Evolutionary conservation across 75 land plant species (phyloP), one percentile per base, ranked within the genome.

Genomic region (Gnetum montanum): DNA sequence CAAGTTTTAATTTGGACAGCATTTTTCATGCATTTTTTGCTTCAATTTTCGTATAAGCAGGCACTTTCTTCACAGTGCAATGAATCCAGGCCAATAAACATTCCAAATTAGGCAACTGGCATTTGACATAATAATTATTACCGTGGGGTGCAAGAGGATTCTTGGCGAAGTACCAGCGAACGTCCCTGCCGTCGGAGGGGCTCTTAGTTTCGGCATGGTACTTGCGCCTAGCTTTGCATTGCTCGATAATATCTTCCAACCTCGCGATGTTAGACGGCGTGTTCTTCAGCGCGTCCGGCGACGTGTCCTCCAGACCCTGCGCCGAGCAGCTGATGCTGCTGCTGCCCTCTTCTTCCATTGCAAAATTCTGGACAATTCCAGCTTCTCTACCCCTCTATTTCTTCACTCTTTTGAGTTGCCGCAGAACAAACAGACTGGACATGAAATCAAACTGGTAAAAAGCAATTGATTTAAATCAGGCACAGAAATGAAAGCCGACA

Each of bases 111-210:
- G n/a, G n/a, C n/a, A n/a, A n/a, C n/a, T n/a, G n/a, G n/a, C n/a
- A n/a, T n/a, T n/a, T n/a, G n/a, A n/a, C n/a, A n/a, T n/a, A n/a
- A n/a, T n/a, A n/a, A n/a, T n/a, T n/a, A n/a, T 60, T 7, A 95
- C 99, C 88, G 53, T 83, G 68, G 19, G 54, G 65, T 16, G 62
- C 73, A 18, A 95, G 70, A 54, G 97, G 81, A 13, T 65, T 56
- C 66, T 95, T 95, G 83, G 85, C 83, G 63, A 83, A 95, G 61
- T 86, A 95, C 99, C 99, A 95, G 15, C 92, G 46, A 10, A 95
- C 79, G 56, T 95, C 99, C 13, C 80, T 79, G 3, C 99, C 99
- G 72, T 95, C 99, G 0, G 88, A 95, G 0, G 99, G 83, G 60
- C 99, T 95, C 46, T 49, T 65, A 0, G 99, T 95, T 15, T 63